phyloP scores from a whole-genome alignment of 306 rosid species.

The Rosa chinensis region DNA sequence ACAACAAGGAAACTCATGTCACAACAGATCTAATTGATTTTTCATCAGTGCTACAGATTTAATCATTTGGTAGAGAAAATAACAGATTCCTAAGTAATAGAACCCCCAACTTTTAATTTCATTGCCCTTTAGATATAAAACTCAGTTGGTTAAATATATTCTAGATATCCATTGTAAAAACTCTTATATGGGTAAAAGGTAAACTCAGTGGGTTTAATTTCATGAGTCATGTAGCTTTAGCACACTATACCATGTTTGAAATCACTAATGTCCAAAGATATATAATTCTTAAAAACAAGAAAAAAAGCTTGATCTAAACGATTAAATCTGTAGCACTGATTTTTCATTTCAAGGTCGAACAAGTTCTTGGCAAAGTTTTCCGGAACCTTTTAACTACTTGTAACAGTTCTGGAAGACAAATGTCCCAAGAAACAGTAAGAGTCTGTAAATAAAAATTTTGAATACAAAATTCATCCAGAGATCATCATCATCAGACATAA shows the following conservation, averaged over 20 bases:
- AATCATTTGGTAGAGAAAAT: not conserved
- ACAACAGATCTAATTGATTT: not conserved
- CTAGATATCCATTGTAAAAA: not conserved
- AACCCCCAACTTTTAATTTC: not conserved
- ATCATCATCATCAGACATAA: not conserved
- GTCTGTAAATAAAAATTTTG: not conserved
- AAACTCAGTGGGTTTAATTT: not conserved
- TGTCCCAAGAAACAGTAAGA: not conserved
- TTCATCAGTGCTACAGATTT: not conserved
- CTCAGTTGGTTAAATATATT: not conserved
- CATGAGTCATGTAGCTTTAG: not conserved
- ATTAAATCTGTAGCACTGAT: no score
- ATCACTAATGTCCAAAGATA: not conserved
- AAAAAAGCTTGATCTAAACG: not conserved
- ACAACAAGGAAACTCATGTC: slow-evolving; percentile 13
- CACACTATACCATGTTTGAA: not conserved
- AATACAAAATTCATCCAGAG: not conserved
- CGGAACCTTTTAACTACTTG: not conserved
- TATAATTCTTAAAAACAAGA: no score
- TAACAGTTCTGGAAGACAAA: not conserved
- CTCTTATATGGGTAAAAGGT: not conserved
- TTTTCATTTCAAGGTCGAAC: not conserved
- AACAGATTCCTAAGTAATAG: not conserved
- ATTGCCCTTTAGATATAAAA: not conserved
- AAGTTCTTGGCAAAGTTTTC: slow-evolving; percentile 3